These are phyloP conservation scores for Beauveria scarabaeidicola DNA, from an alignment of 2,329 filamentous ascomycete genomes.

Conservation along the genomic window DNA sequence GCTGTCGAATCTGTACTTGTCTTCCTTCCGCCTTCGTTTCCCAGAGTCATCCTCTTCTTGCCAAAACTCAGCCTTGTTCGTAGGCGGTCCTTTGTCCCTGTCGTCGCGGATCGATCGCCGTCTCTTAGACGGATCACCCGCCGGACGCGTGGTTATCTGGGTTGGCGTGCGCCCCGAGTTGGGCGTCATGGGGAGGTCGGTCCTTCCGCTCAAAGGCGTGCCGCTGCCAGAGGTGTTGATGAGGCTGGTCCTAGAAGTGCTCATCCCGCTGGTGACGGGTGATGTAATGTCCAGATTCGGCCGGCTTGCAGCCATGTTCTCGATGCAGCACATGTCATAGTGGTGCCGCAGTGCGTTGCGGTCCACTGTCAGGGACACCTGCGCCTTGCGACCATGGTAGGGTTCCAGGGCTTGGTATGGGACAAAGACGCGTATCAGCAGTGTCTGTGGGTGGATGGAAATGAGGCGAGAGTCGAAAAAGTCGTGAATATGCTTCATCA, in stretches of 20 bases:
- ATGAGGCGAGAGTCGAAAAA: neutral
- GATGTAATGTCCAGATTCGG: neutral
- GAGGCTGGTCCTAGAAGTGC: neutral
- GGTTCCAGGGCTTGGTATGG: neutral
- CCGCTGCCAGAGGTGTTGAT: neutral
- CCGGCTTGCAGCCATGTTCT: neutral
- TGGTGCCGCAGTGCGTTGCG: neutral
- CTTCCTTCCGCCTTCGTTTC: neutral
- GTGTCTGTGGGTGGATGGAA: neutral
- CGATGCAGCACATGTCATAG: neutral
- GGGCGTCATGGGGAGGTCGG: neutral
- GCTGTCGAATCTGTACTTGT: neutral
- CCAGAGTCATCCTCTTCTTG: neutral
- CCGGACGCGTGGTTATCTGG: neutral
- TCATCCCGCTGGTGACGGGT: neutral
- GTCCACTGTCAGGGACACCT: too few relatives aligned
- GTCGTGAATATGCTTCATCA: neutral
- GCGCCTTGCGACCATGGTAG: neutral
- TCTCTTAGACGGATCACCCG: neutral
- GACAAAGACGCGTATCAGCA: neutral
- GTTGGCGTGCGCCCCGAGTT: neutral
- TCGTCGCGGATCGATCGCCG: neutral
- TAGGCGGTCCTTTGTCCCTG: neutral
- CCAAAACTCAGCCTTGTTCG: neutral
- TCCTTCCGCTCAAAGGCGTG: neutral